Conservation (phyloP, 352 stramenopile genomes). For the Phytopythium cucurbitacearum region DNA sequence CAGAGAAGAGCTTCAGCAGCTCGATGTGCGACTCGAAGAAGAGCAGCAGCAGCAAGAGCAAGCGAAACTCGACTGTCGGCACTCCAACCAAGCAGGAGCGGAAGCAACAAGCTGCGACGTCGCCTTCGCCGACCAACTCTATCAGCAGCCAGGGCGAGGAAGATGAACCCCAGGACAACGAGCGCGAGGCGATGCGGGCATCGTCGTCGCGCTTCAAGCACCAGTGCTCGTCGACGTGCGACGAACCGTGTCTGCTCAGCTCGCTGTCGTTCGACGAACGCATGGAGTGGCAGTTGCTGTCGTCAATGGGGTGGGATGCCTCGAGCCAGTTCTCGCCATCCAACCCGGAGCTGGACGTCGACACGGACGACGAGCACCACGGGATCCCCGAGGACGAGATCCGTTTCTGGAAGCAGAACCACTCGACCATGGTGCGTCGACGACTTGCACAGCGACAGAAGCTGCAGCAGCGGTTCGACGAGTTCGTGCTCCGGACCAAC, state of each 20-base stretch:
- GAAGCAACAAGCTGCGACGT: slow-evolving; percentile 23
- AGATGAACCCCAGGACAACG: slow-evolving; percentile 30
- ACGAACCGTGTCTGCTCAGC: slow-evolving; percentile 39
- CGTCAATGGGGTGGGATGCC: slow-evolving; percentile 80
- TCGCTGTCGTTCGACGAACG: slow-evolving; percentile 61
- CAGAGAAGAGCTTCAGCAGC: slow-evolving; percentile 23
- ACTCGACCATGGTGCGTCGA: slow-evolving; percentile 63
- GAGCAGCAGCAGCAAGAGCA: slow-evolving; percentile 13
- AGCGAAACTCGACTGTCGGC: slow-evolving; percentile 12
- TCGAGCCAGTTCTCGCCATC: slow-evolving; percentile 54
- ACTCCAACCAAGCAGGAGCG: slow-evolving; percentile 17
- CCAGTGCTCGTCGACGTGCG: slow-evolving; percentile 46
- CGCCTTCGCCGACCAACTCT: slow-evolving; percentile 39
- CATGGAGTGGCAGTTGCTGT: slow-evolving; percentile 76
- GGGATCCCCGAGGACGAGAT: slow-evolving; percentile 85
- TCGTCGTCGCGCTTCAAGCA: slow-evolving; percentile 21
- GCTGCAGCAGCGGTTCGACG: slow-evolving; percentile 82
- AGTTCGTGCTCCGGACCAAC: slow-evolving; percentile 73
- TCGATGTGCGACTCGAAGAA: slow-evolving; percentile 9
- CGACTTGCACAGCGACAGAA: slow-evolving; percentile 78
- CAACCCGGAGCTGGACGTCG: slow-evolving; percentile 62
- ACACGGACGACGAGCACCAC: slow-evolving; percentile 75
- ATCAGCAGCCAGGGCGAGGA: slow-evolving; percentile 37
- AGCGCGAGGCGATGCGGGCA: slow-evolving; percentile 30
- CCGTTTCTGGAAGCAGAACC: slow-evolving; percentile 84